Base-by-base conservation (phyloP, 2,329 filamentous ascomycete genomes). In the Phialemonium atrogriseum region DNA sequence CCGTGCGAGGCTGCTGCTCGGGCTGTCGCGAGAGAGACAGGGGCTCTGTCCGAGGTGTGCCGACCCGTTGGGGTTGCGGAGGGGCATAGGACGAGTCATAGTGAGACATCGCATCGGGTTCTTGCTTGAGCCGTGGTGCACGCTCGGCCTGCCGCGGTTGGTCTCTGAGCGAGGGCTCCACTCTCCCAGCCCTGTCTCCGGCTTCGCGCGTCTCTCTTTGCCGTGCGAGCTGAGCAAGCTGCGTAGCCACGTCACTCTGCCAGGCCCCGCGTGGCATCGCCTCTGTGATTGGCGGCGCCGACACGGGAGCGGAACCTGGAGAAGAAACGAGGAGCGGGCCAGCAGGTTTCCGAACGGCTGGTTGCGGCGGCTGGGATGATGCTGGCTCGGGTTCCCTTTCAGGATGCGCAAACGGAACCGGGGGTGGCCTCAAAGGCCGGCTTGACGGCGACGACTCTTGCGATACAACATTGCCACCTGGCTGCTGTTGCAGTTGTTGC, bases 391-490 rank as follows among this genome's bases (percentile, higher is more conserved):
- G 42, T 27, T 68, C 64, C 28, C 59, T 56, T 18, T 71, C 67
- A 5, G 56, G 51, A 38, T 68, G 69, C 5, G 59, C 53, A 37
- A 68, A 68, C 6, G 34, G 25, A 11, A 50, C 47, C 16, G 51
- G 41, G 9, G 65, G 63, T 15, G 64, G 61, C 41, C 66, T 58
- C 14, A 66, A 39, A 12, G 64, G 58, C 17, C 62, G 59, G 30
- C 52, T 40, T 24, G 46, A 47, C 3, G 68, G 69, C 8, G 68
- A 72, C 57, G 68, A 66, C 27, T 57, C 50, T 37, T 64, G 66
- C 7, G 59, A 46, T 19, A 37, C 37, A 30, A 45, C 30, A 43
- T 55, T 32, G 41, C 49, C 36, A 45, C 20, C 34, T 14, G 41
- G 46, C 13, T 47, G 48, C 18, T 47, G 44, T 30, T 54, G 53